Conservation (phyloP, 2,329 filamentous ascomycete species). For the Metarhizium guizhouense region DNA sequence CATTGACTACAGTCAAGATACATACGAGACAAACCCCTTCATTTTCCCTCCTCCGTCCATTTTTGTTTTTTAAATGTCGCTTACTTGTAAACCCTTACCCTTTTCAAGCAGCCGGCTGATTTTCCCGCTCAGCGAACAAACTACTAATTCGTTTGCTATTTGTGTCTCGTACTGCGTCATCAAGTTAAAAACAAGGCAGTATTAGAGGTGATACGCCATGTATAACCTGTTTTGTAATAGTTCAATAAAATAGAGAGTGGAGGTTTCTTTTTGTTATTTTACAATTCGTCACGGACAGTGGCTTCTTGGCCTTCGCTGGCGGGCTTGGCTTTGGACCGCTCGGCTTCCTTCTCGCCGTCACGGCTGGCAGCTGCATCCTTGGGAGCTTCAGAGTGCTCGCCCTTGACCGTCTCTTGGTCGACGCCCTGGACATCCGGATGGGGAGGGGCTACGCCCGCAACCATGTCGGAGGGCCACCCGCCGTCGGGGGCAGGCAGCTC, state of each 20-base stretch:
- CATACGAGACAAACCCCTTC: background rate
- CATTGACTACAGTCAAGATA: background rate
- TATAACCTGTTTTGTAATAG: background rate
- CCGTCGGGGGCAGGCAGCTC: conserved; percentile 49
- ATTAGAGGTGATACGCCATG: background rate
- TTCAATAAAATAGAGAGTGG: background rate
- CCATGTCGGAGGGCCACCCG: conserved; percentile 26
- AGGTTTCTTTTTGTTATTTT: conserved; percentile 5
- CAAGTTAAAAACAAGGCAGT: background rate
- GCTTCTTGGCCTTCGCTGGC: conserved; percentile 56
- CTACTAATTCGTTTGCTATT: background rate
- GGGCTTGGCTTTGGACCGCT: conserved; percentile 48
- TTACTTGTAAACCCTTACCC: background rate
- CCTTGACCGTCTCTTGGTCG: conserved; percentile 47
- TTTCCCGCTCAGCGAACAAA: background rate
- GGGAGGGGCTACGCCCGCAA: conserved; percentile 42
- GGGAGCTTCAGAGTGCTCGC: conserved; percentile 27
- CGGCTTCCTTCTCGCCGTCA: conserved; percentile 50
- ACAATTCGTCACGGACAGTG: conserved; percentile 32
- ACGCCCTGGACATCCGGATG: conserved; percentile 54
- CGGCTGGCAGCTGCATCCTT: conserved; percentile 38
- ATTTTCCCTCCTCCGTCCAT: background rate
- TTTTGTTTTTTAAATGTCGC: background rate
- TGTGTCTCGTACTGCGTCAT: background rate
- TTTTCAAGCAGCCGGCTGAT: background rate